Conservation (phyloP, 1,284 basidiomycete genomes). For the Irpex rosettiformis region DNA sequence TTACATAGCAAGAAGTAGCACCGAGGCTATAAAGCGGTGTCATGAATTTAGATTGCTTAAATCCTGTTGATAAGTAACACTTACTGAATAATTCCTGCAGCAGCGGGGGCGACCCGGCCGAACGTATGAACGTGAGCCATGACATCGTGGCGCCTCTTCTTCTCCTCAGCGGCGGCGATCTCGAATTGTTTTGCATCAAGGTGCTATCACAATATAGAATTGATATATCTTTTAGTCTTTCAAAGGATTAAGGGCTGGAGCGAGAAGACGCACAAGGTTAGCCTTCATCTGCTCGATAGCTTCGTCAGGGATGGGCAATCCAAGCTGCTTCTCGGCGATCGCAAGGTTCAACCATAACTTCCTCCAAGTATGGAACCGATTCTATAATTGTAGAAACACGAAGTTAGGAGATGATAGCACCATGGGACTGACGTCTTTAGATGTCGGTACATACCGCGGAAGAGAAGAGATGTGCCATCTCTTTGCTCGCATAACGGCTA, state of each 20-base stretch:
- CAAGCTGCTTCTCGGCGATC: conserved; percentile 94
- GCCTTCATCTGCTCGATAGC: conserved; percentile 94
- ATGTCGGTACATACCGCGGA: conserved; percentile 57
- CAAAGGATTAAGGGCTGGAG: background rate
- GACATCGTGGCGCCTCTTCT: conserved; percentile 97
- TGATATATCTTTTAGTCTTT: no score
- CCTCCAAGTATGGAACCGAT: conserved; percentile 96
- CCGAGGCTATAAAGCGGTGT: conserved; percentile 60
- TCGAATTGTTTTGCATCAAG: conserved; percentile 91
- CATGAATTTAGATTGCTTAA: background rate
- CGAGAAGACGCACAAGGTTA: conserved; percentile 67
- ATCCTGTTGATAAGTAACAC: conserved; percentile 27
- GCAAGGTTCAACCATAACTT: conserved; percentile 96
- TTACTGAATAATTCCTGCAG: conserved; percentile 96
- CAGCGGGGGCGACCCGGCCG: conserved; percentile 89
- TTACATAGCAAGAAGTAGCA: conserved; percentile 98
- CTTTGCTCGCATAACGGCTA: conserved; percentile 98
- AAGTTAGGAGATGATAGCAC: background rate
- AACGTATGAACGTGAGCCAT: conserved; percentile 99
- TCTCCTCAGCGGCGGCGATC: conserved; percentile 92
- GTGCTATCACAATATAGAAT: conserved; percentile 39
- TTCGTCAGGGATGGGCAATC: conserved; percentile 84
- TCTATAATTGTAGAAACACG: conserved; percentile 44
- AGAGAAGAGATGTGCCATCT: conserved; percentile 97
- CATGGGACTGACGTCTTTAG: background rate